These are phyloP conservation scores for Candida ficus DNA, from an alignment of 805 yeast genomes.

Conservation along the genomic window DNA sequence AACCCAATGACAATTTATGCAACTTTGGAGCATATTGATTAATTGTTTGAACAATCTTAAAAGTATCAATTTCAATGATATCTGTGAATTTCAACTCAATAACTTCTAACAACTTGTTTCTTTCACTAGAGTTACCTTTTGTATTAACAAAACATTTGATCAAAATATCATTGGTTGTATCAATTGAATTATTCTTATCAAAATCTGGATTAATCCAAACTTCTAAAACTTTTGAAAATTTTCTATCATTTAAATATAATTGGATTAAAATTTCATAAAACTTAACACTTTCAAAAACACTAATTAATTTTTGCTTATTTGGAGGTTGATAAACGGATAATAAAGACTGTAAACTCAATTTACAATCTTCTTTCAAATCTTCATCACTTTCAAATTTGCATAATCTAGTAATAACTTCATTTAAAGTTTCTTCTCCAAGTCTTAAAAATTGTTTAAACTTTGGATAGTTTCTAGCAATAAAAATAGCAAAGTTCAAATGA, in stretches of 20 bases:
- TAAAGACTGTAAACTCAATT: constrained; percentile 69
- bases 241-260: constrained; percentile 49
- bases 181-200: constrained; percentile 19
- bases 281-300: constrained; percentile 46
- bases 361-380: constrained; percentile 49
- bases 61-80: constrained; percentile 26
- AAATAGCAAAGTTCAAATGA: constrained; percentile 47
- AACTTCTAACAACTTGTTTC: constrained; percentile 15
- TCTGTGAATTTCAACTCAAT: constrained; percentile 13
- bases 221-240: constrained; percentile 46
- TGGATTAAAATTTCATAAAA: constrained; percentile 55
- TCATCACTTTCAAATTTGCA: constrained; percentile 34
- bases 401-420: constrained; percentile 42
- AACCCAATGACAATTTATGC: constrained; percentile 13
- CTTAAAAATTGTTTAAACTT: constrained; percentile 82
- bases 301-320: constrained; percentile 42
- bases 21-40: constrained; percentile 20
- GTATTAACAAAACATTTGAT: constrained; percentile 24
- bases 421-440: constrained; percentile 55
- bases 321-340: constrained; percentile 62
- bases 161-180: constrained; percentile 24
- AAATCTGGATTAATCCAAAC: constrained; percentile 40
- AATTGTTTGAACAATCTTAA: constrained; percentile 23
- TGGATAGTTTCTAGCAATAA: constrained; percentile 75
- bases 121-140: constrained; percentile 16